Conservation (phyloP, 257 asterid genomes). For the Fraxinus cuspidata region DNA sequence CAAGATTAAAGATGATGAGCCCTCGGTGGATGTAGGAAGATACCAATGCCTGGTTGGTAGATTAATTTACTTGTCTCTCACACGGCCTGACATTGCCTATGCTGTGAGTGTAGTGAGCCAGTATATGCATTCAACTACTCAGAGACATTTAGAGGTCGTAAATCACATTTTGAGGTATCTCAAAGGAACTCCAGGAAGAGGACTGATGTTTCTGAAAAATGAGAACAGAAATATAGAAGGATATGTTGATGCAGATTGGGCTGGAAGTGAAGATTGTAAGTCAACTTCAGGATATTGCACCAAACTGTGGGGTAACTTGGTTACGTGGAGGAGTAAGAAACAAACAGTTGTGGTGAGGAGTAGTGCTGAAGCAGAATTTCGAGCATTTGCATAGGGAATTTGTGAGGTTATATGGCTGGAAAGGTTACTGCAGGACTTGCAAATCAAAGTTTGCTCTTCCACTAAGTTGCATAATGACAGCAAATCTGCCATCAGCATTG, state of each 20-base stretch:
- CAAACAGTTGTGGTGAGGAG: neutral
- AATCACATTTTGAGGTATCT: too few relatives aligned
- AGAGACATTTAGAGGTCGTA: neutral
- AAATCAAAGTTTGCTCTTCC: neutral
- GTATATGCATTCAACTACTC: constrained; percentile 6
- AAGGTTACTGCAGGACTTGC: neutral
- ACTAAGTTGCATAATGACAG: constrained; percentile 7
- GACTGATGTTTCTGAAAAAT: too few relatives aligned
- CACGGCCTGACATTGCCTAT: neutral
- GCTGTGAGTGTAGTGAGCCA: neutral
- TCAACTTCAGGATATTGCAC: neutral
- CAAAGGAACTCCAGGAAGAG: too few relatives aligned
- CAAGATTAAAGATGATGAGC: neutral
- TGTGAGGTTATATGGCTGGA: neutral
- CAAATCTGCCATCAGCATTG: neutral
- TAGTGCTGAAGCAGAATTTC: neutral
- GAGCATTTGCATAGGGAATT: neutral
- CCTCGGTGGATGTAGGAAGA: neutral
- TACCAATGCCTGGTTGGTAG: constrained; percentile 3
- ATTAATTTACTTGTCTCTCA: neutral
- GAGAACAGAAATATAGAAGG: neutral
- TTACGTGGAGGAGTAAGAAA: neutral
- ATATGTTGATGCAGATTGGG: neutral
- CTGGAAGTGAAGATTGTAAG: neutral
- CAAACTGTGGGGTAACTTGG: neutral